These are phyloP conservation scores for Colletotrichum lentis DNA, from an alignment of 2,329 filamentous ascomycete genomes.

Conservation along the genomic window DNA sequence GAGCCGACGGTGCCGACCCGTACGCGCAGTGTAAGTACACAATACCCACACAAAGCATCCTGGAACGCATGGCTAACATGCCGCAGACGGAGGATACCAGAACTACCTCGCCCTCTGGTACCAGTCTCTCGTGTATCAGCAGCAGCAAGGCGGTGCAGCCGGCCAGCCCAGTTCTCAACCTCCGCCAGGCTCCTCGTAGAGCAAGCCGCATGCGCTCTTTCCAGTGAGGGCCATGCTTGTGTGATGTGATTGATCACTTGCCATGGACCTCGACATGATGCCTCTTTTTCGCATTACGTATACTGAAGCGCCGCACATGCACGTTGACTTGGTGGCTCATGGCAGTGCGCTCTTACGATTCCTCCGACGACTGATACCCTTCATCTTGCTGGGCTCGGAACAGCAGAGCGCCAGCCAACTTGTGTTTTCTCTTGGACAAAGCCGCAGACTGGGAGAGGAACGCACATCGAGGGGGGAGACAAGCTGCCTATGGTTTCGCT, in stretches of 20 bases:
- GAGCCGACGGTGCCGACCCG: conserved; percentile 67
- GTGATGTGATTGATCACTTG: conserved; percentile 40
- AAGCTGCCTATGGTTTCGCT: conserved; percentile 22
- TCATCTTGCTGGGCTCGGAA: conserved; percentile 27
- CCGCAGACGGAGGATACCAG: conserved; percentile 79
- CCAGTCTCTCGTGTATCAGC: conserved; percentile 66
- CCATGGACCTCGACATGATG: conserved; percentile 39
- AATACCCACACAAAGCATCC: not conserved
- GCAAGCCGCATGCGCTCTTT: conserved; percentile 16
- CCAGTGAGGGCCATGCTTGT: conserved; percentile 33
- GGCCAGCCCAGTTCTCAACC: conserved; percentile 39
- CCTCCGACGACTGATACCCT: conserved; percentile 31
- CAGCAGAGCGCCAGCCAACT: conserved; percentile 33
- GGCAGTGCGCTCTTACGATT: conserved; percentile 20
- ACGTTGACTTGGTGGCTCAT: conserved; percentile 30
- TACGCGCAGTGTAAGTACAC: conserved; percentile 75
- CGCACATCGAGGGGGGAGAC: conserved; percentile 10
- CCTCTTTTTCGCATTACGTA: conserved; percentile 36
- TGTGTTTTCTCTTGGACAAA: conserved; percentile 32
- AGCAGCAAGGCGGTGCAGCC: conserved; percentile 49
- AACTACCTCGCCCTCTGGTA: conserved; percentile 85
- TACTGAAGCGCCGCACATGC: conserved; percentile 36
- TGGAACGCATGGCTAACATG: conserved; percentile 40
- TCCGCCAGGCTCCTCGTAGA: conserved; percentile 37
- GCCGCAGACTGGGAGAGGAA: conserved; percentile 8